Base-by-base conservation (phyloP, 2,329 filamentous ascomycete genomes). In the Aspergillus sp. region DNA sequence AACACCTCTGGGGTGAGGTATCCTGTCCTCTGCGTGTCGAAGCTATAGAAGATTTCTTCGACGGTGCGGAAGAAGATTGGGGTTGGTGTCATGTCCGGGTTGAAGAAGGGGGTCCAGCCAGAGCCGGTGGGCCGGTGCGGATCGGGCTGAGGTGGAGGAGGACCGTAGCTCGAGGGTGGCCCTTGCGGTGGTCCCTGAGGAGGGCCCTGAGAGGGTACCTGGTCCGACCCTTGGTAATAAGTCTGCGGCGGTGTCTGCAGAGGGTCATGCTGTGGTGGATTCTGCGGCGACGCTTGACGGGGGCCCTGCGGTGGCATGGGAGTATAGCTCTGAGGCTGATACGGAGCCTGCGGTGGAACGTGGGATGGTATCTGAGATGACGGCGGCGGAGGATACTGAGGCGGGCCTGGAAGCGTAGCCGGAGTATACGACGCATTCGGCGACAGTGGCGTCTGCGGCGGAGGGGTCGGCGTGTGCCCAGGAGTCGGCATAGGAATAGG, bases 1-100 rank as follows among this genome's bases (percentile, higher is more conserved):
- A 53, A 61, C 7, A 28, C 28, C 13, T 61, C 54, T 13, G 59
- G 59, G 13, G 9, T 54, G 30, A 49, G 34, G 19, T 48, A 54
- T 13, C 59, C 59, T 9, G 59, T 61, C 9, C 34, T 48, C 13
- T 57, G 59, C 1, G 54, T 49, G 49, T 61, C 59, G 9, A 61
- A 31, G 48, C 43, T 48, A 48, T 43, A 19, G 54, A 61, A 61
- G 43, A 61, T 49, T 6, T 61, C 59, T 23, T 61, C 48, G 13
- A 57, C 45, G 7, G 54, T 5, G 6, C 59, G 45, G 43, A 30
- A 5, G n/a, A 61, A 57, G 22, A 49, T 49, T 2, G 54, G 30
- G 3, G 54, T 49, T 13, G 59, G 53, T 7, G 34, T 49, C 59
- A 57, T 61, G 31, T 61, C 49, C 9, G 46, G 22, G 48, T 53